Conservation (phyloP, 2,329 filamentous ascomycete species). For the Lecanicillium sp. region DNA sequence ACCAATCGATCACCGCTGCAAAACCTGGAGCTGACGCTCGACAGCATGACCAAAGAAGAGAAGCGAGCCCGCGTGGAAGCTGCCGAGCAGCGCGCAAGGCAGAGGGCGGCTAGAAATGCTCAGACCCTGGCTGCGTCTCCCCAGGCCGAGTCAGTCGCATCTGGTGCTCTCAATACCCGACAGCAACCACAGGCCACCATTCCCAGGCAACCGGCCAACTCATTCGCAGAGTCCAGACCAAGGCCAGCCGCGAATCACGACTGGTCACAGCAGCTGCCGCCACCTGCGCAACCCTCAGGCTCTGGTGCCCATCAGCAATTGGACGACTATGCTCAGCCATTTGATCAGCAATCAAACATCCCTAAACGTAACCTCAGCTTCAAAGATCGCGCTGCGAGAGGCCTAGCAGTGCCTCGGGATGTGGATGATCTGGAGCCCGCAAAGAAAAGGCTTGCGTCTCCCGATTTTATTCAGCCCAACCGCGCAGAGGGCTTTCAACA, state of each 20-base stretch:
- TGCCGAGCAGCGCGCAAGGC: constrained; percentile 67
- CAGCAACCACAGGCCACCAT: neutral
- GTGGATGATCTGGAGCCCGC: neutral
- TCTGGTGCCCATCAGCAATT: neutral
- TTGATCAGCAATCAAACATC: constrained; percentile 25
- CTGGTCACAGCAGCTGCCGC: constrained; percentile 5
- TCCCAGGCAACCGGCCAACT: neutral
- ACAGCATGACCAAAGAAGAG: constrained; percentile 92
- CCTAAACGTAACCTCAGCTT: constrained; percentile 54
- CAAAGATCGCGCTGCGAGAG: constrained; percentile 49
- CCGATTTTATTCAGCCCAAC: too few relatives aligned
- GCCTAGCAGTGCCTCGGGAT: constrained; percentile 21
- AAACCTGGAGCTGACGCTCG: constrained; percentile 83
- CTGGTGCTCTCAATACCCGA: neutral
- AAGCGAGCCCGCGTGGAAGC: constrained; percentile 80
- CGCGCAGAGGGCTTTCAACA: constrained; percentile 22
- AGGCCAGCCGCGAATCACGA: neutral
- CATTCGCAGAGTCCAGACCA: neutral
- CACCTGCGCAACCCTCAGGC: neutral
- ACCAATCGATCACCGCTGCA: constrained; percentile 85
- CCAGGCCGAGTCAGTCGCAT: neutral
- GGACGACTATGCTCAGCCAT: neutral
- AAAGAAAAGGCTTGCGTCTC: constrained; percentile 1
- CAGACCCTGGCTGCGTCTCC: neutral
- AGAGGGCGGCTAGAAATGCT: constrained; percentile 44